Evolutionary conservation across 1,284 basidiomycete species (phyloP), one percentile per base, ranked within the genome.

Genomic region (Melampsora occidentalis): DNA sequence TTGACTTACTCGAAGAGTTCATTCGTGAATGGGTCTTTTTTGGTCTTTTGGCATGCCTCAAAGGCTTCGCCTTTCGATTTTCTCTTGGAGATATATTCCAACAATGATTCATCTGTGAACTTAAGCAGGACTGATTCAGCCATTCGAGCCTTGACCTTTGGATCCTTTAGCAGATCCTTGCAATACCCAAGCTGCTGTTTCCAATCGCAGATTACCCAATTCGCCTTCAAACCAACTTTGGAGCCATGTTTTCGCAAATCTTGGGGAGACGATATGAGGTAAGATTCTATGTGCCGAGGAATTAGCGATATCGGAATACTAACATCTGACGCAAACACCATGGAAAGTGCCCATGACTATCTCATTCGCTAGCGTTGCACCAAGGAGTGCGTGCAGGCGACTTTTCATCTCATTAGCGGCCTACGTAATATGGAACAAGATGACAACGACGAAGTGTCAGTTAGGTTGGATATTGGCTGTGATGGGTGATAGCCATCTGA

Each of bases 351-450:
- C 87, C 25, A 88, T 83, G 10, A 89, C 87, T 46, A 96, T 85
- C 68, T 87, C 84, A 20, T 85, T 84, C 0, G 90, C 90, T 7
- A 83, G 82, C 28, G 87, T 83, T 62, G 87, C 86, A 2, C 93
- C 93, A 33, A 96, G 86, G n/a, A 95, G 84, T 77, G 86, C 87
- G 28, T 84, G 83, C 35, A 97, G 84, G 2, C 94, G 86, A 78
- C 88, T 86, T 77, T 88, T 87, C 93, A 96, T 94, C 84, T 96
- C 93, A 78, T 89, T 90, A 0, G 93, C 92, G 3, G 93, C 92
- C 83, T 94, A 94, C 85, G 94, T 94, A 5, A 91, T 92, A 82
- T 92, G 42, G 35, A 10, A 20, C 7, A 42, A 14, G 53, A 16
- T 20, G 10, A 46, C 46, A 46, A 12, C 14, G 46, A 18, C 6